Percentiles rank a stretch among this genome's conserved stretches.
These are phyloP conservation scores for Cercophora sp. DNA, from an alignment of 495 filamentous ascomycete species.

Conservation along the genomic window DNA sequence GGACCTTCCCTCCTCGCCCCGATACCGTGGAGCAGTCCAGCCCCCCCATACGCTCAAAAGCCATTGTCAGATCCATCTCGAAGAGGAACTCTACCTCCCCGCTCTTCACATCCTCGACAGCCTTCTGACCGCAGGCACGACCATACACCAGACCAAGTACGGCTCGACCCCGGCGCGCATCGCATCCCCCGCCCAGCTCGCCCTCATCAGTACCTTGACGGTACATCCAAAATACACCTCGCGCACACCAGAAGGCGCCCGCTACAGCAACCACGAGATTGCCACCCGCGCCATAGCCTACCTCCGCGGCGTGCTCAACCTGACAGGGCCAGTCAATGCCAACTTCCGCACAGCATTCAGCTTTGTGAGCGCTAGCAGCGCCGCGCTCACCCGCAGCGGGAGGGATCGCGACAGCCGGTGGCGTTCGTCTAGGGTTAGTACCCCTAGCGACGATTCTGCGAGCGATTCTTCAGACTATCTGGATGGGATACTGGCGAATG, in stretches of 20 bases:
- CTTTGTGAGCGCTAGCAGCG: slow-evolving; percentile 26
- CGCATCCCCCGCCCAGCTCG: slow-evolving; percentile 56
- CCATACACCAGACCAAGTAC: slow-evolving; percentile 28
- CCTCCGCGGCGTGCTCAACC: slow-evolving; percentile 36
- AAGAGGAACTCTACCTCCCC: slow-evolving; percentile 61
- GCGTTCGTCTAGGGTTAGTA: slow-evolving; percentile 12
- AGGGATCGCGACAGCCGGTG: slow-evolving; percentile 16
- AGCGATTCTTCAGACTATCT: slow-evolving; percentile 31
- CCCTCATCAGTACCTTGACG: slow-evolving; percentile 62
- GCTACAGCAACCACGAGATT: slow-evolving; percentile 32
- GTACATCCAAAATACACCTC: slow-evolving; percentile 68
- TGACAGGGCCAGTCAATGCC: slow-evolving; percentile 41
- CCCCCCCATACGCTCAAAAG: slow-evolving; percentile 51
- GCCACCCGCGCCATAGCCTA: slow-evolving; percentile 38
- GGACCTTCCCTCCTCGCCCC: neutral
- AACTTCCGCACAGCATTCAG: slow-evolving; percentile 35
- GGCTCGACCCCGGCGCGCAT: slow-evolving; percentile 30
- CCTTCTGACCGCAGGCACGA: slow-evolving; percentile 55
- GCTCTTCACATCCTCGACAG: slow-evolving; percentile 54
- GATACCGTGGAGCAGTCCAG: slow-evolving; percentile 3
- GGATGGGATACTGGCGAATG: slow-evolving; percentile 52
- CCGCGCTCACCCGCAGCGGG: neutral
- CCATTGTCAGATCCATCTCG: slow-evolving; percentile 68
- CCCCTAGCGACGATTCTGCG: neutral
- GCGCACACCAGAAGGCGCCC: slow-evolving; percentile 29